Conservation (phyloP, 805 yeast species). For the Cyberlindnera euphorbiiphila region DNA sequence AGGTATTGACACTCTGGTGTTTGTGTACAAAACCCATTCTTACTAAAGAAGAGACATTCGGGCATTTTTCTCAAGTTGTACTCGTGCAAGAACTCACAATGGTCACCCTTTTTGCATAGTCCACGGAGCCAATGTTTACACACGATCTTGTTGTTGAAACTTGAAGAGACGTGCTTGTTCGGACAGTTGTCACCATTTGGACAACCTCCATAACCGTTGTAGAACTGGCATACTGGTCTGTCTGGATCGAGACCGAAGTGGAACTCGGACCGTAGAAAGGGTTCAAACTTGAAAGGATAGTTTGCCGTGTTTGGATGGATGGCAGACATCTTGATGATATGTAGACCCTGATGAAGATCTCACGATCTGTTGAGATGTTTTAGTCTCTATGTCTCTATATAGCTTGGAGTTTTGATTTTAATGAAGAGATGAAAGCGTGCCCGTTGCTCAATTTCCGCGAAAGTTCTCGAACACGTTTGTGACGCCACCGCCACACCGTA, state of each 20-base stretch:
- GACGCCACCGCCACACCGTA: constrained; percentile 6
- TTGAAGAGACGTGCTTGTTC: constrained; percentile 73
- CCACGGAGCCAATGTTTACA: constrained; percentile 99
- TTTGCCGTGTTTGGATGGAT: constrained; percentile 38
- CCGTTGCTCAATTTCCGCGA: constrained; percentile 4
- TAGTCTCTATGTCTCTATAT: no score
- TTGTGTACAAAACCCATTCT: constrained; percentile 82
- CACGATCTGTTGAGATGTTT: no score
- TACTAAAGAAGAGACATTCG: constrained; percentile 84
- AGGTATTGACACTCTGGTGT: constrained; percentile 90
- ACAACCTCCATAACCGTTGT: constrained; percentile 64
- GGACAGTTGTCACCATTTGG: constrained; percentile 86
- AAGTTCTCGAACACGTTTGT: constrained; percentile 16
- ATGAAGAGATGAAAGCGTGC: not conserved
- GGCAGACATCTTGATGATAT: constrained; percentile 29
- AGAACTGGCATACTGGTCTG: constrained; percentile 80
- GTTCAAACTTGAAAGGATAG: constrained; percentile 67
- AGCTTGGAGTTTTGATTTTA: no score
- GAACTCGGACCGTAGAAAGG: constrained; percentile 74
- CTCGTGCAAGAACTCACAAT: constrained; percentile 95
- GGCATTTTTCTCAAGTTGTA: constrained; percentile 94
- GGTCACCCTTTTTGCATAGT: constrained; percentile 91
- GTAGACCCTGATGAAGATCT: no score
- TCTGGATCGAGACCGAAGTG: constrained; percentile 84
- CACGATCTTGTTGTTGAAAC: constrained; percentile 72